Conservation (phyloP, 192 early-diverging fungal species). For the Thoreauomyces humboldtii region DNA sequence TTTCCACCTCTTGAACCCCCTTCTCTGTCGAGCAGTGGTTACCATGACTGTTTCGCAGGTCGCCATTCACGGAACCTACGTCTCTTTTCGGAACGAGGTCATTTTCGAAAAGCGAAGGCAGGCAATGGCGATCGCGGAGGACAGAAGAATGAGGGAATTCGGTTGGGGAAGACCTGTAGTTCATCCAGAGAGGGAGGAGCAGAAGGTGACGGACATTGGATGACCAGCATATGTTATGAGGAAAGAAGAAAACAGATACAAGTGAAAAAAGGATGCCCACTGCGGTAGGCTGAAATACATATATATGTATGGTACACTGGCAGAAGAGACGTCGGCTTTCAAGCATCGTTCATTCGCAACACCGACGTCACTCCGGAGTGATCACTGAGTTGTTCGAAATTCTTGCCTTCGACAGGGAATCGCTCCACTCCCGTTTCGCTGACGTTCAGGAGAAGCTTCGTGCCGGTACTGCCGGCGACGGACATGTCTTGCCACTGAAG, state of each 20-base stretch:
- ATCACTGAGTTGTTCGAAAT: not conserved
- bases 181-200: too few relatives aligned
- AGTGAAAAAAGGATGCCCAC: too few relatives aligned
- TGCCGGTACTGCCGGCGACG: not conserved
- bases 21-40: not conserved
- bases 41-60: constrained; percentile 13
- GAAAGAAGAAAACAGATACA: too few relatives aligned
- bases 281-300: too few relatives aligned
- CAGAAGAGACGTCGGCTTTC: too few relatives aligned
- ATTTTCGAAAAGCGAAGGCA: constrained; percentile 12
- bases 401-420: constrained; percentile 5
- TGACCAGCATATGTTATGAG: too few relatives aligned
- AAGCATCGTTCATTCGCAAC: not conserved
- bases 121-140: constrained; percentile 1
- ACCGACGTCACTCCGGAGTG: not conserved
- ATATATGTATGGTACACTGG: too few relatives aligned
- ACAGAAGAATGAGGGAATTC: not conserved
- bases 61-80: constrained; percentile 7
- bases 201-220: too few relatives aligned
- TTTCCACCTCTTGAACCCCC: not conserved
- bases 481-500: constrained; percentile 16
- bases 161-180: not conserved
- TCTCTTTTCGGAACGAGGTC: constrained; percentile 11
- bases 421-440: constrained; percentile 10
- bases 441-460: not conserved